Percentiles rank a stretch among this genome's conserved stretches.
phyloP scores from a whole-genome alignment of 148 eudicot species.

The Fagopyrum tataricum region DNA sequence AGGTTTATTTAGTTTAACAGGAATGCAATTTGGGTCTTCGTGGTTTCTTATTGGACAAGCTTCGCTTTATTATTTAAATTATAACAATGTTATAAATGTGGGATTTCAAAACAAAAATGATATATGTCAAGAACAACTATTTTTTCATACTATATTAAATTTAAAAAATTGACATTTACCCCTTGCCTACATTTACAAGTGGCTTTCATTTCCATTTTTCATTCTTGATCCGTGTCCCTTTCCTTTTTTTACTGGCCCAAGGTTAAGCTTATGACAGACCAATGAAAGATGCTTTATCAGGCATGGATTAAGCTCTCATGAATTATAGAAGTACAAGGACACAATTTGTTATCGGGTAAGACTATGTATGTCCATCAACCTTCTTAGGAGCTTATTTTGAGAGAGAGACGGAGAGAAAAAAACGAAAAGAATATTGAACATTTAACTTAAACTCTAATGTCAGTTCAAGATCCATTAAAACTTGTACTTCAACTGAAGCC shows the following conservation, averaged over 20 bases:
- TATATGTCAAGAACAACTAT: not conserved
- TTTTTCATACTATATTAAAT: not conserved
- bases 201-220: not conserved
- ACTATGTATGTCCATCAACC: too few species aligned
- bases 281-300: not conserved
- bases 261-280: conserved; percentile 2
- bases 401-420: too few species aligned
- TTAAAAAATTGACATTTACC: not conserved
- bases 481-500: not conserved
- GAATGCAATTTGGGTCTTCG: not conserved
- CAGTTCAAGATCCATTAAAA: too few species aligned
- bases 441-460: too few species aligned
- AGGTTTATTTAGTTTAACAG: not conserved
- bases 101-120: not conserved
- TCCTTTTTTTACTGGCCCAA: not conserved
- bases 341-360: not conserved
- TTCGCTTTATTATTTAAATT: not conserved
- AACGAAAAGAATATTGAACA: too few species aligned
- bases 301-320: not conserved
- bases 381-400: too few species aligned
- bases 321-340: not conserved
- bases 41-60: not conserved
- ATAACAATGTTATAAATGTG: not conserved
- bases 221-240: not conserved
- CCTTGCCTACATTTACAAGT: not conserved